A percentile compares a stretch with the other conserved stretches of the same genome.
Evolutionary conservation across 257 asterid species (phyloP).

Genomic region (Fraxinus anomala): DNA sequence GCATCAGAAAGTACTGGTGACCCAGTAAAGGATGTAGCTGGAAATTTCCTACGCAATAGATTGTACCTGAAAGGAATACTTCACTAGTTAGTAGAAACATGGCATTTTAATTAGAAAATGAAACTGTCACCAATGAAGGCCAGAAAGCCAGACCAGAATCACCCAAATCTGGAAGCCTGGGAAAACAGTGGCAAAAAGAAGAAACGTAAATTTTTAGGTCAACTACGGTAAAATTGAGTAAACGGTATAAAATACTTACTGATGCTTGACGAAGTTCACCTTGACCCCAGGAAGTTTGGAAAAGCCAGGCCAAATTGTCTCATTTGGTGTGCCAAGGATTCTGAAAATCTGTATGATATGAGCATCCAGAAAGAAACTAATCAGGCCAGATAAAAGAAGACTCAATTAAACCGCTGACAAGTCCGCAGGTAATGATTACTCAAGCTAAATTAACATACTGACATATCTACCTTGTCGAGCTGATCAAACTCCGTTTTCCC

Average conservation of each 20-base stretch:
- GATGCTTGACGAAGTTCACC: constrained; percentile 80
- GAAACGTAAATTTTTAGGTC: constrained; percentile 43
- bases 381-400: constrained; percentile 2
- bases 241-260: constrained; percentile 58
- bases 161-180: constrained; percentile 94
- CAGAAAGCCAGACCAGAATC: constrained; percentile 83
- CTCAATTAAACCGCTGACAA: background rate
- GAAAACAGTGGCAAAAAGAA: constrained; percentile 72
- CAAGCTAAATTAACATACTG: background rate
- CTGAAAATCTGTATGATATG: constrained; percentile 60
- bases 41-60: constrained; percentile 62
- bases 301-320: constrained; percentile 89
- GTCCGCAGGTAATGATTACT: background rate
- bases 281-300: constrained; percentile 79
- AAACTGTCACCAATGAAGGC: constrained; percentile 55
- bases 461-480: constrained; percentile 68
- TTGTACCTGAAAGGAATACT: constrained; percentile 68
- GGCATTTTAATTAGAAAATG: constrained; percentile 25
- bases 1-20: constrained; percentile 83
- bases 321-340: constrained; percentile 84
- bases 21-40: constrained; percentile 68
- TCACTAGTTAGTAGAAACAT: constrained; percentile 51
- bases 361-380: constrained; percentile 21
- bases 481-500: constrained; percentile 82
- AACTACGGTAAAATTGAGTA: constrained; percentile 13